These are phyloP conservation scores for Xylariaceae sp. DNA, from an alignment of 2,329 filamentous ascomycete genomes.

Conservation along the genomic window DNA sequence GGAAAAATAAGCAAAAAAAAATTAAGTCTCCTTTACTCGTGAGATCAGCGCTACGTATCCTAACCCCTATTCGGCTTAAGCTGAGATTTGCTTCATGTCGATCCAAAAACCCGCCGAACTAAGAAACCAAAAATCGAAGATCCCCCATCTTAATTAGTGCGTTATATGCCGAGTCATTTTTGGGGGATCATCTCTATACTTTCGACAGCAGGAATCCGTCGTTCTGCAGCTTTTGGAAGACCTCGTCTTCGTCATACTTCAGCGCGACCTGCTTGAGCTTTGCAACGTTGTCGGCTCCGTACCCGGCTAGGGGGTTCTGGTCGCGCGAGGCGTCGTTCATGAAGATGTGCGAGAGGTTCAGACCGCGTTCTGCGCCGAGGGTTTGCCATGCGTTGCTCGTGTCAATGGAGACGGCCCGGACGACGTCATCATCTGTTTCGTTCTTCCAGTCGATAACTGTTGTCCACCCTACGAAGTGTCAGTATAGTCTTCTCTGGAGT, in stretches of 20 bases:
- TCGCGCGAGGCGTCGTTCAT: constrained; percentile 27
- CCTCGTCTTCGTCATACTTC: constrained; percentile 23
- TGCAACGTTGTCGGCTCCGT: constrained; percentile 23
- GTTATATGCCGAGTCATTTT: no score
- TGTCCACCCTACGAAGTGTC: constrained; percentile 17
- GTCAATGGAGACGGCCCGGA: constrained; percentile 14
- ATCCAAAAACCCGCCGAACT: no score
- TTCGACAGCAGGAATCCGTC: constrained; percentile 18
- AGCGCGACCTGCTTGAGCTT: constrained; percentile 19
- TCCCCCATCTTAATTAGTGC: no score
- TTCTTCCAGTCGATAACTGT: constrained; percentile 21
- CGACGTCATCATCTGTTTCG: constrained; percentile 15
- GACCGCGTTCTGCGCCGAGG: neutral
- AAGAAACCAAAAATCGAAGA: no score
- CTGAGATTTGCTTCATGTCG: no score
- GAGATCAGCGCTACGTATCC: no score
- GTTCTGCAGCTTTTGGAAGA: constrained; percentile 28
- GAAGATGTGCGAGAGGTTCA: constrained; percentile 9
- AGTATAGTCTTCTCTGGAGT: neutral
- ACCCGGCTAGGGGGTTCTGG: constrained; percentile 25
- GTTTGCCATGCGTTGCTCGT: neutral
- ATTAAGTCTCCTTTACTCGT: no score
- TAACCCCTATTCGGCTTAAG: no score
- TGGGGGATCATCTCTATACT: neutral
- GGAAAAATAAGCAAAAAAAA: no score